A percentile compares a stretch with the other conserved stretches of the same genome.
Conservation (phyloP, 179 eudicot species). For the Actinidia chinensis region DNA sequence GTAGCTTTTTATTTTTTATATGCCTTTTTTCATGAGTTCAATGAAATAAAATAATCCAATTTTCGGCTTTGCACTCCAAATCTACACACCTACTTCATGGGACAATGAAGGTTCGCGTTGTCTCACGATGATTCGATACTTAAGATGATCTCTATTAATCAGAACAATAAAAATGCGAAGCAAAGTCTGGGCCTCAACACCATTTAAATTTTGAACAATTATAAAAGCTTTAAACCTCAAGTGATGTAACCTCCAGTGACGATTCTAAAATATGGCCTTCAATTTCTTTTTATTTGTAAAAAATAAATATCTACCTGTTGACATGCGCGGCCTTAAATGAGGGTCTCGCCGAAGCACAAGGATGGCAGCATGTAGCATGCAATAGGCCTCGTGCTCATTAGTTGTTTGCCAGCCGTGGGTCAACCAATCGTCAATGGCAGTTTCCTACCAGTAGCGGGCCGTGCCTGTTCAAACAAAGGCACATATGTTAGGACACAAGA, state of each 20-base stretch:
- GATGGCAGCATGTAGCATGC: slow-evolving; percentile 92
- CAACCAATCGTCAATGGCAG: slow-evolving; percentile 67
- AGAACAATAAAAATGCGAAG: not conserved
- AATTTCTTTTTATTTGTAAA: not conserved
- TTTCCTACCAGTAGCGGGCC: slow-evolving; percentile 66
- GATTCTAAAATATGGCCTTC: not conserved
- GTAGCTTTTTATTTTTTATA: no score
- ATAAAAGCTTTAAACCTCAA: not conserved
- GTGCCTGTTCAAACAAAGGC: slow-evolving; percentile 49
- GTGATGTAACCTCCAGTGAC: not conserved
- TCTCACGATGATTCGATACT: not conserved
- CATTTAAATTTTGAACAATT: not conserved
- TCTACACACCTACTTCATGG: not conserved
- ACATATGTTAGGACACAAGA: not conserved
- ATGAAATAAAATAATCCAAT: not conserved
- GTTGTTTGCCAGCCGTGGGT: slow-evolving; percentile 63
- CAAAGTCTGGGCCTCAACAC: not conserved
- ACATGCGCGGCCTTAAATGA: slow-evolving; percentile 90
- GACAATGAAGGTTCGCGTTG: not conserved
- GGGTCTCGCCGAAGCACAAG: slow-evolving; percentile 88
- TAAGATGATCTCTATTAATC: not conserved
- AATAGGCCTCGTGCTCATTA: slow-evolving; percentile 71
- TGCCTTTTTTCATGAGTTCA: not conserved
- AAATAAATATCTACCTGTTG: slow-evolving; percentile 56
- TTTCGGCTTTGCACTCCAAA: not conserved